These are phyloP conservation scores for Achaetomium macrosporum DNA, from an alignment of 2,329 filamentous ascomycete genomes.

Conservation along the genomic window DNA sequence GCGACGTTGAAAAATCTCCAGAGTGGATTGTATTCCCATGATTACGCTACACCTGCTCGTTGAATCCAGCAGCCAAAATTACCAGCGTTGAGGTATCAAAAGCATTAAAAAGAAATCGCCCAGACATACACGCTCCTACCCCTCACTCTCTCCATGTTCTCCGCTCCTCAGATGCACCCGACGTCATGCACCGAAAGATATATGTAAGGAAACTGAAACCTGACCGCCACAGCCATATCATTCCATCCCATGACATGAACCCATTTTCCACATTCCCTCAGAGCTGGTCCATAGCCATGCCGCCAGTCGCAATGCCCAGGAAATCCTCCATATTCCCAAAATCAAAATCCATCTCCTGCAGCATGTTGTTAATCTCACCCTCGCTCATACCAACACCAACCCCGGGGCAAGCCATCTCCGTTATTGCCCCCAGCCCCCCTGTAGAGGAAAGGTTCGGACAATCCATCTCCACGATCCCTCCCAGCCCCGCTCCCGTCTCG, in stretches of 20 bases:
- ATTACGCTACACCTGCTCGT: neutral
- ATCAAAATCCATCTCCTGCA: slow-evolving; percentile 41
- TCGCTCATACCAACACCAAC: slow-evolving; percentile 26
- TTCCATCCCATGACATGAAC: neutral
- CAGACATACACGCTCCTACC: neutral
- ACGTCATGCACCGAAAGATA: too few relatives aligned
- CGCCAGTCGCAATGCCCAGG: slow-evolving; percentile 19
- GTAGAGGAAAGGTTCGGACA: neutral
- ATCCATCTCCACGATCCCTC: too few relatives aligned
- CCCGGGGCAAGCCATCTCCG: slow-evolving; percentile 7
- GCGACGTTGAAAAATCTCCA: neutral
- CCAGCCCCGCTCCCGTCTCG: neutral
- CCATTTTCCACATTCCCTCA: neutral
- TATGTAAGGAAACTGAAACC: neutral
- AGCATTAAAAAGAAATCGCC: neutral
- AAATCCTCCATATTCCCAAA: slow-evolving; percentile 23
- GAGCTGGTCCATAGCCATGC: slow-evolving; percentile 11
- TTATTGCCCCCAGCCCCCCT: neutral
- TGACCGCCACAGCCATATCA: neutral
- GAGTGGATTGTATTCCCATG: neutral
- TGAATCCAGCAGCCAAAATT: neutral
- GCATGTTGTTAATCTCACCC: slow-evolving; percentile 35
- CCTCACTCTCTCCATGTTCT: too few relatives aligned
- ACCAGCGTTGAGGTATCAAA: slow-evolving; percentile 7
- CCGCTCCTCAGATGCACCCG: too few relatives aligned